phyloP scores from a whole-genome alignment of 31 red algal species.

The Porphyra umbilicalis region DNA sequence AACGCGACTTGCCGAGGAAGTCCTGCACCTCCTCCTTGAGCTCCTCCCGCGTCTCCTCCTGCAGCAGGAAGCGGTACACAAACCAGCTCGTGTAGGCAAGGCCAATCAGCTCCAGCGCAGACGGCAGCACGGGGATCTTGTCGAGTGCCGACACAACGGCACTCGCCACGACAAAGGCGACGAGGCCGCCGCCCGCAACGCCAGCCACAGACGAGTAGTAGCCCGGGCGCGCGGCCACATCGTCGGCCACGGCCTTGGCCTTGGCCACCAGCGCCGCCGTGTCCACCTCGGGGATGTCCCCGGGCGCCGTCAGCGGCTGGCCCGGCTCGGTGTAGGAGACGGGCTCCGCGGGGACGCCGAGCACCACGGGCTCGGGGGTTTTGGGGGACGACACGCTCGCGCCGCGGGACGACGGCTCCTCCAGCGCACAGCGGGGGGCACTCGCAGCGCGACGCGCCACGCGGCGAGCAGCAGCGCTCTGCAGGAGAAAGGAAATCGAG shows the following conservation, averaged over 20 bases:
- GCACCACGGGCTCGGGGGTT: not conserved
- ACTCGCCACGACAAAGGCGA: slow-evolving; percentile 31
- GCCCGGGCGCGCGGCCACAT: slow-evolving; percentile 42
- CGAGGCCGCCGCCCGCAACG: slow-evolving; percentile 27
- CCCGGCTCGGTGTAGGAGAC: not conserved
- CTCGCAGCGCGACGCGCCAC: not conserved
- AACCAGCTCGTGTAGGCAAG: slow-evolving; percentile 72
- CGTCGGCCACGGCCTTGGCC: slow-evolving; percentile 29
- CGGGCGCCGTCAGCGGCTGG: not conserved
- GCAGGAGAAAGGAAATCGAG: not conserved
- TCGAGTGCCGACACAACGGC: slow-evolving; percentile 65
- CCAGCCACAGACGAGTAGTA: slow-evolving; percentile 57
- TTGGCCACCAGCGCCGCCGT: slow-evolving; percentile 33
- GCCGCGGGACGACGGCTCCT: not conserved
- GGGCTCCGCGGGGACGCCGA: not conserved
- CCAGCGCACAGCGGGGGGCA: not conserved
- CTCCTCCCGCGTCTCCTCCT: slow-evolving; percentile 53
- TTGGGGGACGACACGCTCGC: not conserved
- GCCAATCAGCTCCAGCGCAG: slow-evolving; percentile 54
- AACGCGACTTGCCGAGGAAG: slow-evolving; percentile 36
- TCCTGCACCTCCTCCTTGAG: slow-evolving; percentile 62
- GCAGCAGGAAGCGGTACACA: slow-evolving; percentile 59
- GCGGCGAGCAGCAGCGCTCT: not conserved
- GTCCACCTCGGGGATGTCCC: slow-evolving; percentile 11
- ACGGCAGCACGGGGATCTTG: slow-evolving; percentile 53